These are phyloP conservation scores for Aspergillus sclerotiicarbonarius DNA, from an alignment of 495 filamentous ascomycete species.

Conservation along the genomic window DNA sequence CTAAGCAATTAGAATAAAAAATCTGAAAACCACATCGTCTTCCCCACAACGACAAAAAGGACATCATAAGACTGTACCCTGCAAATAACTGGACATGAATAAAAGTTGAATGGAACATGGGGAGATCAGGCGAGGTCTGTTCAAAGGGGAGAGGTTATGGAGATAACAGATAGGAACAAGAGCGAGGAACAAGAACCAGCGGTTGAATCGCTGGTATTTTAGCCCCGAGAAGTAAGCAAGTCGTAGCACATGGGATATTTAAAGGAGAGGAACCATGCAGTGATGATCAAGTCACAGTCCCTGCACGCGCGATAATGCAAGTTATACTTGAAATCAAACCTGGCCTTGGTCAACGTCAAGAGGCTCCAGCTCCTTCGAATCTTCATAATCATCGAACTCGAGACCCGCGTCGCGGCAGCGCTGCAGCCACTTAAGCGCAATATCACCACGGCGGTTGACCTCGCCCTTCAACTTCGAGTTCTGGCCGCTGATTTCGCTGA, in stretches of 20 bases:
- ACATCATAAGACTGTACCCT: conserved; percentile 6
- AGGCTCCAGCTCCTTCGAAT: conserved; percentile 41
- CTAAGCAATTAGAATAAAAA: conserved; percentile 8
- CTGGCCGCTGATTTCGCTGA: conserved; percentile 79
- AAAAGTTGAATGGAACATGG: neutral
- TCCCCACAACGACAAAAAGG: conserved; percentile 1
- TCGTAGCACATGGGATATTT: conserved; percentile 32
- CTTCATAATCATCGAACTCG: conserved; percentile 50
- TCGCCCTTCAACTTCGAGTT: conserved; percentile 90
- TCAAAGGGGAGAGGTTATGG: neutral
- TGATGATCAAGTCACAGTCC: conserved; percentile 5
- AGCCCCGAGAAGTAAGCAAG: conserved; percentile 10
- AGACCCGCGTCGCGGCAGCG: conserved; percentile 75
- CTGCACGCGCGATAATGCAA: neutral
- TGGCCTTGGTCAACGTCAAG: conserved; percentile 40
- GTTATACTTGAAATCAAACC: conserved; percentile 10
- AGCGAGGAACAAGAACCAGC: neutral
- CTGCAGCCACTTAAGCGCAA: conserved; percentile 72
- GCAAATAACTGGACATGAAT: conserved; percentile 7
- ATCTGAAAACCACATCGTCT: neutral
- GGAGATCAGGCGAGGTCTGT: neutral
- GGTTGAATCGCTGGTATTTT: neutral
- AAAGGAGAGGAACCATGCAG: conserved; percentile 8
- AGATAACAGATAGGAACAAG: neutral
- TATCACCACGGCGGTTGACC: conserved; percentile 52